A percentile compares a stretch with the other conserved stretches of the same genome.
These are phyloP conservation scores for Parastagonospora nodorum DNA, from an alignment of 2,329 filamentous ascomycete species.

Conservation along the genomic window DNA sequence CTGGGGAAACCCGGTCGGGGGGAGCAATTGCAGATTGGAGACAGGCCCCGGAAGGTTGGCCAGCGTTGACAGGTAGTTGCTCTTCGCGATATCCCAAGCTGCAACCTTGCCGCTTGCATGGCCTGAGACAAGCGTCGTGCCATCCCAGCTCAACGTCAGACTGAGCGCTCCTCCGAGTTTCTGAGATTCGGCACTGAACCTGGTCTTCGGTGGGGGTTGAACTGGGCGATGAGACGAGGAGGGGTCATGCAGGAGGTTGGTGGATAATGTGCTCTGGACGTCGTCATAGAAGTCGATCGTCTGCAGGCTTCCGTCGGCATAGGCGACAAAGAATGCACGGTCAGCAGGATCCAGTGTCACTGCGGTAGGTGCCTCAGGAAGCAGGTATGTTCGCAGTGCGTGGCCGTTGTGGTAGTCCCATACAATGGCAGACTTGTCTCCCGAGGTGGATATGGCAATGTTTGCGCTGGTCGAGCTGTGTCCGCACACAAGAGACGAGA, in stretches of 20 bases:
- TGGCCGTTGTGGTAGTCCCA: slow-evolving; percentile 89
- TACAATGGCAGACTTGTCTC: slow-evolving; percentile 85
- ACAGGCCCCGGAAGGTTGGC: slow-evolving; percentile 79
- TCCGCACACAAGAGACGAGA: slow-evolving; percentile 67
- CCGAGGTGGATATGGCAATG: slow-evolving; percentile 81
- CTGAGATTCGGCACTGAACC: slow-evolving; percentile 59
- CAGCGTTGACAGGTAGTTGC: slow-evolving; percentile 69
- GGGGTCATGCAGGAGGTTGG: slow-evolving; percentile 55
- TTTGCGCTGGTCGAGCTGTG: slow-evolving; percentile 75
- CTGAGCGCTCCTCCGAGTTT: slow-evolving; percentile 71
- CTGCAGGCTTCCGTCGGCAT: slow-evolving; percentile 80
- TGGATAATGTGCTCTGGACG: slow-evolving; percentile 47
- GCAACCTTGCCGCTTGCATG: slow-evolving; percentile 80
- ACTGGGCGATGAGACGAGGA: slow-evolving; percentile 60
- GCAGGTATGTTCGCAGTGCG: slow-evolving; percentile 78
- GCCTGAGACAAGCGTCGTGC: slow-evolving; percentile 77
- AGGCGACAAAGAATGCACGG: slow-evolving; percentile 79
- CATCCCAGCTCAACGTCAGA: slow-evolving; percentile 79
- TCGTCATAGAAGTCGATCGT: slow-evolving; percentile 74
- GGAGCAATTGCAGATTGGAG: slow-evolving; percentile 78
- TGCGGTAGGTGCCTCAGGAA: slow-evolving; percentile 74
- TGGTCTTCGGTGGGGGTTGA: slow-evolving; percentile 45
- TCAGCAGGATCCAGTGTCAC: slow-evolving; percentile 80
- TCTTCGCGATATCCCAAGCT: slow-evolving; percentile 77
- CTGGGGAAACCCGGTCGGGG: slow-evolving; percentile 59